These are phyloP conservation scores for Herpomyces periplanetae DNA, from an alignment of 2,329 filamentous ascomycete species.

Conservation along the genomic window DNA sequence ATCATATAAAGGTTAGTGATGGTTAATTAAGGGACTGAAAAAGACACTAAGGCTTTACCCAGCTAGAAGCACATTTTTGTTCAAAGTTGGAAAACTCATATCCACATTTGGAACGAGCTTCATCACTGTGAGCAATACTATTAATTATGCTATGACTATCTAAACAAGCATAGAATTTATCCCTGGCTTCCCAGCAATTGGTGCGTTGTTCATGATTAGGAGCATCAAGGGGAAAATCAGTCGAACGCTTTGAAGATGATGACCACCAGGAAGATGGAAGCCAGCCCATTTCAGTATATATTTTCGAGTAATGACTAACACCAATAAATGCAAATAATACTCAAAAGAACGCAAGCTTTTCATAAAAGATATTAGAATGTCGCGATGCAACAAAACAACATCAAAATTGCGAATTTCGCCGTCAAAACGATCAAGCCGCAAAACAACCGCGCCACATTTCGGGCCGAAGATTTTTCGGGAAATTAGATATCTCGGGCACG, in stretches of 20 bases:
- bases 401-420: no score
- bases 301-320: not conserved
- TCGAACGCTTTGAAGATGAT: slow-evolving; percentile 9
- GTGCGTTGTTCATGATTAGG: slow-evolving; percentile 49
- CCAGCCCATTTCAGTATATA: slow-evolving; percentile 14
- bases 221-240: slow-evolving; percentile 15
- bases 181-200: slow-evolving; percentile 59
- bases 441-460: no score
- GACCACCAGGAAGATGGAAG: slow-evolving; percentile 8
- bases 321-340: not conserved
- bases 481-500: no score
- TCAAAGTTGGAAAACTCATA: slow-evolving; percentile 27
- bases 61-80: slow-evolving; percentile 47
- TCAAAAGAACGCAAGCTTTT: no score
- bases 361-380: no score
- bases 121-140: slow-evolving; percentile 15
- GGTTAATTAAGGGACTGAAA: slow-evolving; percentile 1
- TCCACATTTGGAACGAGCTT: slow-evolving; percentile 15
- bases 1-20: slow-evolving; percentile 3
- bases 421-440: no score
- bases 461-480: no score
- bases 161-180: slow-evolving; percentile 55
- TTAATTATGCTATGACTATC: slow-evolving; percentile 49
- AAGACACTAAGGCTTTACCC: slow-evolving; percentile 22
- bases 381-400: no score